A percentile compares a stretch with the other conserved stretches of the same genome.
Conservation (phyloP, 2,329 filamentous ascomycete species). For the Cyphellophora europaea region DNA sequence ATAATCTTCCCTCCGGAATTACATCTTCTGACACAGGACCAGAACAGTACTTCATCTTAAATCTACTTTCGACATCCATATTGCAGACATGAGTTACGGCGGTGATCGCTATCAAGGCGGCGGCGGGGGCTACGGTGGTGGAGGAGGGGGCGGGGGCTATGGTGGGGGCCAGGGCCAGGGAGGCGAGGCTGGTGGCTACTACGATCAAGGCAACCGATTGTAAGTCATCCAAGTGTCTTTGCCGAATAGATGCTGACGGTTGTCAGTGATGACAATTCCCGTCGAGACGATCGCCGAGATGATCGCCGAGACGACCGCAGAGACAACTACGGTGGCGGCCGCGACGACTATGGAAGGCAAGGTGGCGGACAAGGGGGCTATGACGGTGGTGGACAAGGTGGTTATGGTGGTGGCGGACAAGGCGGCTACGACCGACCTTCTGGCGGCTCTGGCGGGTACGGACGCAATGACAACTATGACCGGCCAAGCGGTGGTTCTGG, state of each 20-base stretch:
- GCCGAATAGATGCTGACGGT: slow-evolving; percentile 8
- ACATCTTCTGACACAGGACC: no score
- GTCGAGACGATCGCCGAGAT: slow-evolving; percentile 9
- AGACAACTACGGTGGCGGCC: slow-evolving; percentile 11
- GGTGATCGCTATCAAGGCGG: slow-evolving; percentile 11
- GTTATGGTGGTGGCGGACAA: slow-evolving; percentile 4
- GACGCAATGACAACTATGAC: slow-evolving; percentile 8
- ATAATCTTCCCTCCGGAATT: no score
- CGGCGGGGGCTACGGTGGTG: slow-evolving; percentile 14
- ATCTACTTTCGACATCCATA: no score
- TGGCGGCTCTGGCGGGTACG: slow-evolving; percentile 7
- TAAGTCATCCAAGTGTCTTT: slow-evolving; percentile 7
- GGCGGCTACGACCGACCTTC: slow-evolving; percentile 7
- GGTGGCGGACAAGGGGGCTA: slow-evolving; percentile 4
- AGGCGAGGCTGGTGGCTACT: slow-evolving; percentile 13
- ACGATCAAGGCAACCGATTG: slow-evolving; percentile 15
- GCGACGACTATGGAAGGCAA: slow-evolving; percentile 9
- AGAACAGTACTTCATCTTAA: no score
- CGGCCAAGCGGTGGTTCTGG: no score
- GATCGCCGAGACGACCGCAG: slow-evolving; percentile 7
- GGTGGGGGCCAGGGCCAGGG: slow-evolving; percentile 14
- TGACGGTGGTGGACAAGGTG: slow-evolving; percentile 7
- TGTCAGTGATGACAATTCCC: slow-evolving; percentile 6
- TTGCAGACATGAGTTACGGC: slow-evolving; percentile 1
- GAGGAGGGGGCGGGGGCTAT: slow-evolving; percentile 13